phyloP scores from a whole-genome alignment of 1,139 yeast species.

The Geotrichum aggregatum region DNA sequence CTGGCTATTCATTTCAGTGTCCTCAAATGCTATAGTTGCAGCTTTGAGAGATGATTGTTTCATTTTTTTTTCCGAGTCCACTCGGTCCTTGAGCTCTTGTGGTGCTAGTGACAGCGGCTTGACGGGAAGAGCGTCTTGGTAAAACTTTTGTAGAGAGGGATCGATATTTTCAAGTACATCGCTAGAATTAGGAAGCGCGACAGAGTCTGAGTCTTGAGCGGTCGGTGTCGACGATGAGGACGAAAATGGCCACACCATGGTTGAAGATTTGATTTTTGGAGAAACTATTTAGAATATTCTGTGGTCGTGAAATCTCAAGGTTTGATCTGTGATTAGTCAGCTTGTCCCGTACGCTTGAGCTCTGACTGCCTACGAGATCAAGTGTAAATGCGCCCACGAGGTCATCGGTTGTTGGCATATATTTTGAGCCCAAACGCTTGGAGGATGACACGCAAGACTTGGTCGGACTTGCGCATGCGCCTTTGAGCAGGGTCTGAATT shows the following conservation, averaged over 20 bases:
- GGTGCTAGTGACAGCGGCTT: constrained; percentile 21
- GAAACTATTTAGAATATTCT: too few species aligned
- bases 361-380: too few species aligned
- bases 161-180: constrained; percentile 14
- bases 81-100: constrained; percentile 17
- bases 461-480: too few species aligned
- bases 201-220: not conserved
- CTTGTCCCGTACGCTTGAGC: too few species aligned
- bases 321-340: too few species aligned
- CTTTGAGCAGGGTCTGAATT: too few species aligned
- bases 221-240: not conserved
- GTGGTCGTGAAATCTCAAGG: too few species aligned
- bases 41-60: constrained; percentile 5
- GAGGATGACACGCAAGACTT: too few species aligned
- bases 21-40: constrained; percentile 15
- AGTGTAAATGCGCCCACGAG: too few species aligned
- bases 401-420: too few species aligned
- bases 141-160: constrained; percentile 16
- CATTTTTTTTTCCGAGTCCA: constrained; percentile 9
- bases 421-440: too few species aligned
- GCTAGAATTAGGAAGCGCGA: not conserved
- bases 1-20: constrained; percentile 15
- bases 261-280: too few species aligned
- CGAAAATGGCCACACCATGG: constrained; percentile 20
- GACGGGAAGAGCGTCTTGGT: constrained; percentile 19